phyloP scores from a whole-genome alignment of 2,329 filamentous ascomycete genomes.

The Apiospora aurea region DNA sequence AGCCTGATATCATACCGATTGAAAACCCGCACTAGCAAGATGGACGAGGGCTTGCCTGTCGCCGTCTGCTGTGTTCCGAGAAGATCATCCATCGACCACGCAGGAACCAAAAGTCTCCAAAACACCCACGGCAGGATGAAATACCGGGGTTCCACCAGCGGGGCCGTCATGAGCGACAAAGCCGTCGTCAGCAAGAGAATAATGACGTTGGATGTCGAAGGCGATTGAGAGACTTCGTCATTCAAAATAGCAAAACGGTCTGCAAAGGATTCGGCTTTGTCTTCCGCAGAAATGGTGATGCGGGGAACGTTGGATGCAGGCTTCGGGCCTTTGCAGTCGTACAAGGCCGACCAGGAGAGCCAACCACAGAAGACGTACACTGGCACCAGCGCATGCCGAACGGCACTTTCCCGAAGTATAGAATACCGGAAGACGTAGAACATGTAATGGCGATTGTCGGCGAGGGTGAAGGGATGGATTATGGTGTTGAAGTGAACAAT shows the following conservation, averaged over 20 bases:
- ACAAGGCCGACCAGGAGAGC: slow-evolving; percentile 69
- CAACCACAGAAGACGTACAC: slow-evolving; percentile 77
- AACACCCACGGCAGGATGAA: slow-evolving; percentile 96
- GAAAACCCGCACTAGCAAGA: not conserved
- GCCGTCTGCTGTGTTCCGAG: not conserved
- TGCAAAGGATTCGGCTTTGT: not conserved
- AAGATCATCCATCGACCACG: slow-evolving; percentile 41
- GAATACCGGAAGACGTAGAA: slow-evolving; percentile 94
- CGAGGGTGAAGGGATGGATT: slow-evolving; percentile 92
- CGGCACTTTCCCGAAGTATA: slow-evolving; percentile 67
- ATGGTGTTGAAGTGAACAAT: slow-evolving; percentile 86
- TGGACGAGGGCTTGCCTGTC: not conserved
- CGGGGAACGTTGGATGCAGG: not conserved
- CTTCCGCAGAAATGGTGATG: not conserved
- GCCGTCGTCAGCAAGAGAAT: slow-evolving; percentile 72
- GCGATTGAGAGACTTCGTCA: not conserved
- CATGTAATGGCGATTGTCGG: slow-evolving; percentile 96
- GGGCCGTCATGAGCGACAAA: slow-evolving; percentile 84
- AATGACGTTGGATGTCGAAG: slow-evolving; percentile 58
- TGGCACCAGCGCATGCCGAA: slow-evolving; percentile 72
- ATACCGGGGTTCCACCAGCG: slow-evolving; percentile 93
- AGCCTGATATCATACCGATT: slow-evolving; percentile 39
- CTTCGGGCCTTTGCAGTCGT: slow-evolving; percentile 28
- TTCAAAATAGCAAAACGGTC: not conserved
- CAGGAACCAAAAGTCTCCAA: slow-evolving; percentile 82